A percentile compares a stretch with the other conserved stretches of the same genome.
phyloP scores from a whole-genome alignment of 306 rosid species.

The Cyclanthera cordifolia region DNA sequence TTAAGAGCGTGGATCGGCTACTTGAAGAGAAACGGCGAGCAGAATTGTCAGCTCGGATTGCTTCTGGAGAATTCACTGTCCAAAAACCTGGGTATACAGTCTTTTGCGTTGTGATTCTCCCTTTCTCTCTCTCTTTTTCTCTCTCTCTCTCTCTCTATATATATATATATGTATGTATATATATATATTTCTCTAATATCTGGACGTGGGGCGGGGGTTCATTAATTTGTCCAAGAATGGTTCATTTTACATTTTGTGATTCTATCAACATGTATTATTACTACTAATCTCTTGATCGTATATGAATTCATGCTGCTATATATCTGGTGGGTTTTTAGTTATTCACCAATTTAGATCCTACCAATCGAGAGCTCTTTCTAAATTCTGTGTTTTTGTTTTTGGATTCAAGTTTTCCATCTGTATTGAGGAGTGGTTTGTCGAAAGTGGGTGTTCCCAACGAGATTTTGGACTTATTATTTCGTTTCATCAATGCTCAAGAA shows the following conservation, averaged over 20 bases:
- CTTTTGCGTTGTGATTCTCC: no score
- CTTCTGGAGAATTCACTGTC: conserved; percentile 76
- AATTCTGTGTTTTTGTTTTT: conserved; percentile 19
- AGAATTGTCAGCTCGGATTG: conserved; percentile 59
- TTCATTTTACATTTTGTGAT: not conserved
- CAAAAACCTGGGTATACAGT: conserved; percentile 41
- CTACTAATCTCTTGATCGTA: not conserved
- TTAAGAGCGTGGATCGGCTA: conserved; percentile 29
- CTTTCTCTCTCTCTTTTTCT: no score
- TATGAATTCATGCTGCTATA: not conserved
- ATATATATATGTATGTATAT: no score
- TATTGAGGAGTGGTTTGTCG: conserved; percentile 42
- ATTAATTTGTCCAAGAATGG: not conserved
- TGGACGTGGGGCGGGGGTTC: not conserved
- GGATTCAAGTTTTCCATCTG: conserved; percentile 42
- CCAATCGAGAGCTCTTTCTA: not conserved
- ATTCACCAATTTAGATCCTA: not conserved
- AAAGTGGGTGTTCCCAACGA: conserved; percentile 59
- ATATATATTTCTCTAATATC: not conserved
- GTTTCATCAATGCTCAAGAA: conserved; percentile 31
- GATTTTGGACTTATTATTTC: conserved; percentile 41
- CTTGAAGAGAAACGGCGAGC: conserved; percentile 47
- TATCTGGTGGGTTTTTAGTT: not conserved
- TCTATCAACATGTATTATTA: not conserved
- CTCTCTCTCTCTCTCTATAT: no score